Evolutionary conservation across 352 stramenopile genomes (phyloP), one percentile per base, ranked within the genome.

Genomic region (Globisporangium recalcitrans): DNA sequence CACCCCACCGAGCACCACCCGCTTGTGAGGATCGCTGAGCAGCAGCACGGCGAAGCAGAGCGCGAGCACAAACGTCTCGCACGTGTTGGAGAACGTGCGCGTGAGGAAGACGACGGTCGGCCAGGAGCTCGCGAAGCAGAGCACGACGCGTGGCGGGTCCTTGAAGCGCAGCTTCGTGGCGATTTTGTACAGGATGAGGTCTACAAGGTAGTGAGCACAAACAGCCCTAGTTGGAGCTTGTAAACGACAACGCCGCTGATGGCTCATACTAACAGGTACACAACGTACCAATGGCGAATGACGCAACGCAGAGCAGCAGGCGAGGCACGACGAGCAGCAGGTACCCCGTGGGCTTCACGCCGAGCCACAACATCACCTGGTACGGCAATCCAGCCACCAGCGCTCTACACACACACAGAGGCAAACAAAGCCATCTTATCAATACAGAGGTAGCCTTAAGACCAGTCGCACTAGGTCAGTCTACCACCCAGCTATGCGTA

Each of bases 41-140:
- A 82, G 74, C 29, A 91, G 70, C 16, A 73, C 70, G 7, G 62
- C 71, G 52, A 91, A 78, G 52, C 69, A 80, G 4, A 90, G 54
- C 27, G 85, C 65, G 24, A 94, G 68, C n/a, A 86, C 32, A 19
- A 90, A 47, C 22, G 82, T 85, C 63, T 93, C 87, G 40, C 77
- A 72, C 14, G 84, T 82, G 64, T 96, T 96, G 63, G 83, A 93
- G 49, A 94, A 91, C 3, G 87, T 84, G 29, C 87, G 80, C 49
- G 78, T 75, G 26, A 91, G 51, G 47, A 94, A 77, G 26, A 93
- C 62, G 24, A 87, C 51, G 14, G 73, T 82, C 31, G 83, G 72
- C 85, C 85, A 95, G 38, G 84, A 80, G 44, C 76, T 91, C 44
- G 82, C 79, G 58, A 90, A 90, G 31, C 69, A 56, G 5, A 90